A percentile compares a stretch with the other conserved stretches of the same genome.
Conservation (phyloP, 179 eudicot species). For the Drosera spatulata region DNA sequence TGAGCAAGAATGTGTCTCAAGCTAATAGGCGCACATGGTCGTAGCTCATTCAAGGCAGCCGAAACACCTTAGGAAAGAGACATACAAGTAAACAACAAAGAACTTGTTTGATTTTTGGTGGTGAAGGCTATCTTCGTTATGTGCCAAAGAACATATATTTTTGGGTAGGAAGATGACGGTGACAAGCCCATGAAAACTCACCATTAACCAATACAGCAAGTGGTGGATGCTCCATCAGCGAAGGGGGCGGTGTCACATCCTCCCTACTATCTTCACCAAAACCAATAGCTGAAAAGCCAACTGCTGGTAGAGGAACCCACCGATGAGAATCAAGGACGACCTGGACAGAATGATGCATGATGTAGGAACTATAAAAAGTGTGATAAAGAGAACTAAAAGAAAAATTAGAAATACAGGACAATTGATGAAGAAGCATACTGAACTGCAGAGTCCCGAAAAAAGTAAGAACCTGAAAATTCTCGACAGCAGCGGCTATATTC, state of each 20-base stretch:
- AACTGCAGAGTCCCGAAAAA: background rate
- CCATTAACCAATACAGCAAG: slow-evolving; percentile 86
- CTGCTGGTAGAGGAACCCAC: slow-evolving; percentile 83
- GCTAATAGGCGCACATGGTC: slow-evolving; percentile 84
- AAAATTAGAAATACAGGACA: background rate
- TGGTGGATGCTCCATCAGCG: slow-evolving; percentile 91
- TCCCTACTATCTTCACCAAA: slow-evolving; percentile 54
- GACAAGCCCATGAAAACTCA: slow-evolving; percentile 7
- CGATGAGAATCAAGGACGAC: slow-evolving; percentile 90
- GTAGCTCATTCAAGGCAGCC: slow-evolving; percentile 82
- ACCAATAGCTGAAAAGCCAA: slow-evolving; percentile 58
- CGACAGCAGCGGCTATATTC: slow-evolving; percentile 67
- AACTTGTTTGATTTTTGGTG: too few relatives aligned
- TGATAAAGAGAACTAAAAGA: background rate
- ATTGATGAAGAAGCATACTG: background rate
- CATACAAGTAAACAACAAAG: background rate
- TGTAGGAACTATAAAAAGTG: background rate
- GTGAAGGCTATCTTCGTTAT: too few relatives aligned
- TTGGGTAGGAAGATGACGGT: too few relatives aligned
- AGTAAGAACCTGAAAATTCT: slow-evolving; percentile 69
- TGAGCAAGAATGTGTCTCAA: slow-evolving; percentile 76
- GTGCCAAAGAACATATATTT: too few relatives aligned
- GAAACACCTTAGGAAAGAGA: slow-evolving; percentile 44
- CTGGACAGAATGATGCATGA: slow-evolving; percentile 19
- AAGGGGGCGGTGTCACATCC: slow-evolving; percentile 73